Evolutionary conservation across 1,284 basidiomycete genomes (phyloP).

Genomic region (Marasmius sp.): DNA sequence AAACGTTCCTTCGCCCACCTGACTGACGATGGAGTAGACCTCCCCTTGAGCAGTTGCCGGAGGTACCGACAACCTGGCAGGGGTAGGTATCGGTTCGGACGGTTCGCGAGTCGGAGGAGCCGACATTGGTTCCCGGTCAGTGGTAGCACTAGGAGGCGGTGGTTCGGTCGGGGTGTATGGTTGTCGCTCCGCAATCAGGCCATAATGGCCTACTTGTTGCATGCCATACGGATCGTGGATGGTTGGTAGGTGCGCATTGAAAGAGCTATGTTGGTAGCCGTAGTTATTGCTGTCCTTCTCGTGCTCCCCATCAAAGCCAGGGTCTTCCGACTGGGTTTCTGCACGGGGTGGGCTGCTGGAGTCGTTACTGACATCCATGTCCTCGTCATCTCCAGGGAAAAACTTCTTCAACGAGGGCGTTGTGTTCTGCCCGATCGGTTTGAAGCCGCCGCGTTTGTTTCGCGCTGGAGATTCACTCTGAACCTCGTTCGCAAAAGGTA

Average conservation of each 20-base stretch:
- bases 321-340: background rate
- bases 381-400: slow-evolving; percentile 74
- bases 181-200: background rate
- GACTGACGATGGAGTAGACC: slow-evolving; percentile 86
- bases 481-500: background rate
- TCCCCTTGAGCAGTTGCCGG: slow-evolving; percentile 43
- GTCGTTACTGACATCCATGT: slow-evolving; percentile 32
- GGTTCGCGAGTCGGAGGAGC: background rate
- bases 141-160: background rate
- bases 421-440: slow-evolving; percentile 53
- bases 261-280: background rate
- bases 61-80: slow-evolving; percentile 12
- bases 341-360: background rate
- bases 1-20: slow-evolving; percentile 98
- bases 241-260: background rate
- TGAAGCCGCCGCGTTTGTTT: slow-evolving; percentile 56
- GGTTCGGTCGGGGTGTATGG: background rate
- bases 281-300: background rate
- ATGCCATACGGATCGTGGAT: background rate
- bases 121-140: background rate
- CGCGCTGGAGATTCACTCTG: slow-evolving; percentile 7
- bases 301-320: background rate
- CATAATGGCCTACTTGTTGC: background rate
- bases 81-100: background rate
- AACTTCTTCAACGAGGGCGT: slow-evolving; percentile 68